Evolutionary conservation across 768 basidiomycete genomes (phyloP).

Genomic region (Boletus vinaceobasis): DNA sequence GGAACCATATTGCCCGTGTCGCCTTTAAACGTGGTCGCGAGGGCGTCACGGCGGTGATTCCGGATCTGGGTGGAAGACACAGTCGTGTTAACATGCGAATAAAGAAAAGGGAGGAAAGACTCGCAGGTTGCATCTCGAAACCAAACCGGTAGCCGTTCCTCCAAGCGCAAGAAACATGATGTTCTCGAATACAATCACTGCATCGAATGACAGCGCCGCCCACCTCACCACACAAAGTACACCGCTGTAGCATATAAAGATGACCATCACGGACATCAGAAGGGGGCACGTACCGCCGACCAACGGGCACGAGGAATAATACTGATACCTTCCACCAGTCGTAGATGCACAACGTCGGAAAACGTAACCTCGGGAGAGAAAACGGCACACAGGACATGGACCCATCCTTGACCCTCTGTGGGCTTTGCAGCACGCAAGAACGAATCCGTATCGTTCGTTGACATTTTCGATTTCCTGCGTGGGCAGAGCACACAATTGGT

Average conservation of each 20-base stretch:
- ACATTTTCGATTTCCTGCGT: constrained; percentile 33
- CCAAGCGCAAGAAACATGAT: constrained; percentile 92
- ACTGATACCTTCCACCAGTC: constrained; percentile 83
- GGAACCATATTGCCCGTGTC: constrained; percentile 77
- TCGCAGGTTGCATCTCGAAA: constrained; percentile 85
- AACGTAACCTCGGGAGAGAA: constrained; percentile 85
- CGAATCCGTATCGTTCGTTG: constrained; percentile 51
- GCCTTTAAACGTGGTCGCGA: constrained; percentile 70
- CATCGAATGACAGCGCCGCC: constrained; percentile 85
- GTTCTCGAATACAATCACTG: constrained; percentile 74
- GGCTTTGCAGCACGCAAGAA: constrained; percentile 81
- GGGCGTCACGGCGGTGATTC: constrained; percentile 65
- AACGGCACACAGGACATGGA: constrained; percentile 84
- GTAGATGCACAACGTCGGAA: constrained; percentile 68
- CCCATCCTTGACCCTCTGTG: constrained; percentile 92
- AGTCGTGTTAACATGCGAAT: neutral
- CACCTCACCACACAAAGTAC: constrained; percentile 65
- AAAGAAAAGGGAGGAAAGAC: constrained; percentile 20
- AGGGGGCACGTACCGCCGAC: constrained; percentile 54
- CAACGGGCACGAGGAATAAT: constrained; percentile 68
- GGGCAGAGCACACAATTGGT: constrained; percentile 87
- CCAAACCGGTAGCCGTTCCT: constrained; percentile 78
- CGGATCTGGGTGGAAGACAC: constrained; percentile 54
- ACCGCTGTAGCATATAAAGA: constrained; percentile 48
- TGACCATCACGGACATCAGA: neutral